Conservation (phyloP, 2,329 filamentous ascomycete species). For the Cordyceps sp. region DNA sequence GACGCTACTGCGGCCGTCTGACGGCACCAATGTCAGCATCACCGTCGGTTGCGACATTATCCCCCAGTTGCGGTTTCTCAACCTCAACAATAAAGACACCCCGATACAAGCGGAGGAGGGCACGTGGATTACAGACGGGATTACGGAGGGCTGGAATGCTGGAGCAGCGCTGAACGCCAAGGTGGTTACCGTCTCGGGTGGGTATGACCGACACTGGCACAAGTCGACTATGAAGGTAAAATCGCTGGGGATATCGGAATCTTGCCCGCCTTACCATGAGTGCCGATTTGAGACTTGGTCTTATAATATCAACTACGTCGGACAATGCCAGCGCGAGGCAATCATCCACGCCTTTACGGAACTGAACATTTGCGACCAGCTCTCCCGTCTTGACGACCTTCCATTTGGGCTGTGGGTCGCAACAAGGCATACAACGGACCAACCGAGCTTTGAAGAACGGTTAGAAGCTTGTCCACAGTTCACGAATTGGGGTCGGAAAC, state of each 20-base stretch:
- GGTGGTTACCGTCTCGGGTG: background rate
- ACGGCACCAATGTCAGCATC: background rate
- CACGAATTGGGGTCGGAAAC: background rate
- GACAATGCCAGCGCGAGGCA: background rate
- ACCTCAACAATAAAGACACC: background rate
- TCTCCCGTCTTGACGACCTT: background rate
- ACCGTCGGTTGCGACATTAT: background rate
- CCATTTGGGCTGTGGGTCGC: too few species aligned
- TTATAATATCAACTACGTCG: background rate
- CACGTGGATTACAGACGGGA: background rate
- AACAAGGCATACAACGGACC: too few species aligned
- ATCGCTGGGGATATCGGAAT: background rate
- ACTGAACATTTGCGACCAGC: background rate
- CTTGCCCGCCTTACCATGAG: background rate
- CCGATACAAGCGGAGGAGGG: background rate
- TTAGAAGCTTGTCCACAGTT: background rate
- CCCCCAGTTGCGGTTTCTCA: background rate
- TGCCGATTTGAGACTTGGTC: slow-evolving; percentile 1
- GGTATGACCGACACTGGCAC: background rate
- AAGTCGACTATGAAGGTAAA: background rate
- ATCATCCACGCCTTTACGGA: background rate
- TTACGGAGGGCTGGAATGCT: background rate
- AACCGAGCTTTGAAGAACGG: too few species aligned
- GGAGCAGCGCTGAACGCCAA: background rate
- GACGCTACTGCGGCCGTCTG: background rate